Evolutionary conservation across 306 rosid genomes (phyloP), one percentile per base, ranked within the genome.

Genomic region (Calophaca sinica): DNA sequence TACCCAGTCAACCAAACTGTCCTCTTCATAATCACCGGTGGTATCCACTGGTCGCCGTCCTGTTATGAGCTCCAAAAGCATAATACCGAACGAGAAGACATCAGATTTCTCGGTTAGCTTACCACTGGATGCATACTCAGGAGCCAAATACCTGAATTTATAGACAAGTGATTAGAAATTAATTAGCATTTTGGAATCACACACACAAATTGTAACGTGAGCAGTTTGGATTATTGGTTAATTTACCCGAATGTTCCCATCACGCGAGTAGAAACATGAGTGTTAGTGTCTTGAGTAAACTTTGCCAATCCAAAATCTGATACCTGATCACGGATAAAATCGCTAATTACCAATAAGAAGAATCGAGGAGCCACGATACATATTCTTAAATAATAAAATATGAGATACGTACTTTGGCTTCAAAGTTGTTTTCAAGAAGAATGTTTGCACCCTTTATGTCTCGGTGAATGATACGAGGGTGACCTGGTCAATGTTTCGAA

Each of bases 251-350:
- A 91, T 76, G 98, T 90, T 53, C 96, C 98, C 97, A 90, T 94
- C 49, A 94, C 92, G 2, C 96, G 96, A 82, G 98, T 91, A 39
- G 96, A 94, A 44, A 91, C 90, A 59, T 94, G 98, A 51, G 96
- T 90, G 61, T 65, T 52, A 11, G 83, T 80, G 81, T 87, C 96
- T 63, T 87, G 93, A 54, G n/a, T 87, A 10, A 91, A 85, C 86
- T 90, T 94, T 12, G 92, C 96, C 89, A 94, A 83, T 13, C 97
- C 98, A 46, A 94, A 94, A 87, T 94, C 97, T 7, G 98, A 88
- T 68, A 91, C 96, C 97, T 94, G 78, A 70, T 38, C 42, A 72
- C 38, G 3, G n/a, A 7, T 9, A 11, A 31, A 52, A 33, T 44
- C 7, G n/a, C 28, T 26, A 38, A 15, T 35, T 26, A 36, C 1